Evolutionary conservation across 129 eudicot genomes (phyloP), one percentile per base, ranked within the genome.

Genomic region (Flaveria linearis): DNA sequence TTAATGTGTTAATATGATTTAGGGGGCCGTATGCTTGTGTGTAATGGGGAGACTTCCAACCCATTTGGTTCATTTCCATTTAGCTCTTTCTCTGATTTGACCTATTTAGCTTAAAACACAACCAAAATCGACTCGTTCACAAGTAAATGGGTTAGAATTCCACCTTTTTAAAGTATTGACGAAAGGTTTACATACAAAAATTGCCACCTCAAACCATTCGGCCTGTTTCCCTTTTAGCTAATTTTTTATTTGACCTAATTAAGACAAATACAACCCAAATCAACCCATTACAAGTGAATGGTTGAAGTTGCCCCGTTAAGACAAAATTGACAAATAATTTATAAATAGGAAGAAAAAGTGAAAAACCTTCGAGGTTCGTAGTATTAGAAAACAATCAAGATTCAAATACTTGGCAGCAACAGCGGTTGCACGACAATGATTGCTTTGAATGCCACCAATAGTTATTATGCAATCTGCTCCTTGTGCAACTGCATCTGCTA

Each of bases 401-500:
- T 86, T 87, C 50, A 94, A 74, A 80, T 94, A 94, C 80, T 85
- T 91, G 28, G 99, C 94, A 77, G 99, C 97, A 6, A 94, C 99
- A 75, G 99, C 99, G n/a, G 99, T 91, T 28, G 99, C 99, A 23
- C 99, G 96, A 55, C 99, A 94, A 79, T 94, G 99, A 76, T 94
- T 94, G 83, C 99, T 94, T 82, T 94, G 99, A 85, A 94, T 94
- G 78, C 97, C 99, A 73, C 99, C 99, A 46, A 89, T 89, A 12
- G 99, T 91, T 73, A 94, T 75, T 26, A 94, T 86, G 71, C 97
- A 94, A 75, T 94, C 99, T 61, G 96, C 96, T 43, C 97, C 99
- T 71, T 91, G 90, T 52, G 90, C 87, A 70, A 94, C 89, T 3
- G 97, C 99, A 80, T 94, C 99, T 41, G 99, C 99, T 75, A 94